Evolutionary conservation across 768 basidiomycete genomes (phyloP), one percentile per base, ranked within the genome.

Genomic region (Tulasnella sp.): DNA sequence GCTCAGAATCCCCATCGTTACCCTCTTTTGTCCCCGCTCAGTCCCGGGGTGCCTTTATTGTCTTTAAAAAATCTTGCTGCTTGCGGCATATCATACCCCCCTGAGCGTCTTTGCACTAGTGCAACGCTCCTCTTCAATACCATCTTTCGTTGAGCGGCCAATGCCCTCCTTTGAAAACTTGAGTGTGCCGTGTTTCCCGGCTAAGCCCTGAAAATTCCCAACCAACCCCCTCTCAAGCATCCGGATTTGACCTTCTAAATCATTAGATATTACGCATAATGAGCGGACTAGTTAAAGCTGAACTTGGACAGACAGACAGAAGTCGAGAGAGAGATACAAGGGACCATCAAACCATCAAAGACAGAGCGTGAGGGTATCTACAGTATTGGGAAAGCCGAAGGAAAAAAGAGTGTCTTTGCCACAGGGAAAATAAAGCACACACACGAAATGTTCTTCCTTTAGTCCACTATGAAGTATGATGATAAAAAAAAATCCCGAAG

Each of bases 21-120:
- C 58, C 58, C 24, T 60, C 24, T 28, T 12, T 31, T 64, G 24
- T 64, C 60, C 24, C 60, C 31, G 60, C 60, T 64, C 31, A 64
- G 60, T 31, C 24, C 60, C 20, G 60, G 60, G n/a, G 24, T 58
- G n/a, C n/a, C 31, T 64, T 64, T 24, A 31, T 64, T 64, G 11
- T 14, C 11, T 64, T 31, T 28, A 60, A 60, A 64, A 64, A 64
- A 18, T n/a, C 24, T 64, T n/a, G 24, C 60, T 64, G 60, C 60
- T 31, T 64, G 60, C 60, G 31, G 60, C 60, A 64, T 31, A n/a
- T 31, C n/a, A 64, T 64, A 64, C 60, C 60, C 60, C 60, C 37
- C 37, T n/a, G 11, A 28, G 60, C 60, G 60, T 64, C 24, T 50
- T 5, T 31, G 60, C 60, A 22, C 11, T 31, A 11, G 60, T 11